Evolutionary conservation across 495 filamentous ascomycete genomes (phyloP), one percentile per base, ranked within the genome.

Genomic region (Tuber calosporum): DNA sequence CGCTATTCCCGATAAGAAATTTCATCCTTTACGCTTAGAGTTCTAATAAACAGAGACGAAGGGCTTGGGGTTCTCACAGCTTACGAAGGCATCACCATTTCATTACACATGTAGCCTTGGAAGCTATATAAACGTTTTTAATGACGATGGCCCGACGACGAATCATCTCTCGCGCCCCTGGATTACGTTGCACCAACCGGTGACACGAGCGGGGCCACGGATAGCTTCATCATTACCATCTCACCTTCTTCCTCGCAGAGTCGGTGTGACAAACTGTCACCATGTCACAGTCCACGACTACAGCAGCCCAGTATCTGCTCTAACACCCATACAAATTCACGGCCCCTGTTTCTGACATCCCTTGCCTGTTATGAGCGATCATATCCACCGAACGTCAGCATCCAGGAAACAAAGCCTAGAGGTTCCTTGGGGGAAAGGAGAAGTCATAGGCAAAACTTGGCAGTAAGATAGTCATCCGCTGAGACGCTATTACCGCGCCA

Each of bases 321-420:
- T 40, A 9, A 40, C n/a, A n/a, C n/a, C n/a, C n/a, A n/a, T n/a
- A n/a, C n/a, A n/a, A 73, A 43, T 73, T 45, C 58, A 34, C 48
- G 40, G 48, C 72, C 45, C 71, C 70, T 58, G 30, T 34, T 45
- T 45, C 42, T 0, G 41, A 42, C 4, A 17, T 15, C 15, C 19
- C 13, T 42, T 4, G 41, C 19, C 41, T 42, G 13, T 15, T 42
- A 42, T 4, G 41, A 17, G 41, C 19, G 19, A 48, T n/a, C 45
- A 22, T 48, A n/a, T 48, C 48, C 7, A 26, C 48, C 48, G 13
- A 53, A 53, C 48, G 48, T 53, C 48, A 53, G 48, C 48, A 26
- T 15, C 48, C 2, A 26, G 7, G 22, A 53, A 53, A 53, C 48
- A 5, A 53, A 53, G 22, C 48, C 48, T 11, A n/a, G 45, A 53